Evolutionary conservation across 176 grass and related monocot genomes (phyloP), one percentile per base, ranked within the genome.

Genomic region (Luzula sylvatica): DNA sequence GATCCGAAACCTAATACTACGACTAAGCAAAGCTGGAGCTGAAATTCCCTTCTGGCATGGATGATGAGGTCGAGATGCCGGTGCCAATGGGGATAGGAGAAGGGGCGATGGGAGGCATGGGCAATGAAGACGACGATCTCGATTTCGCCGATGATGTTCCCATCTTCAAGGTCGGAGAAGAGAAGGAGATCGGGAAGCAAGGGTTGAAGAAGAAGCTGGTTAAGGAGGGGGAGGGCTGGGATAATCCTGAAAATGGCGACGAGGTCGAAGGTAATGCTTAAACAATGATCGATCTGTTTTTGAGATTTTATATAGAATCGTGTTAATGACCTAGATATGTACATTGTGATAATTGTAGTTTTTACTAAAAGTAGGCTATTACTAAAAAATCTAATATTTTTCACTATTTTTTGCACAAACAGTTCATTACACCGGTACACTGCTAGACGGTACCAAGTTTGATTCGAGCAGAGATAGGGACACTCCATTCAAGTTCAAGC

Each of bases 371-470:
- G 14, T 45, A 14, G 8, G 40, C 40, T 45, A 9, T 45, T 45
- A 44, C 32, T 69, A 24, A 69, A 50, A 35, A 30, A 20, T 28
- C 53, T 70, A 28, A 79, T 48, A 3, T 65, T 7, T 42, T 23
- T 0, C 28, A 70, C 42, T 7, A 48, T 61, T 73, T 39, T 60
- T 46, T 29, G 64, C 77, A 52, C n/a, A n/a, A n/a, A n/a, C 66
- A 95, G 90, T 95, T 53, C 90, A 95, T 71, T 95, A 95, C 70
- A 95, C 90, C 17, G 90, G 90, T 3, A 95, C 90, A 3, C 80
- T 95, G n/a, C 77, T 89, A 46, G 90, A 95, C 59, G 90, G 84
- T n/a, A 95, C 78, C 41, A 89, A 95, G 71, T 95, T 95, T 2
- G 90, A 95, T 50, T 95, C 90, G 3, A 95, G 90, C 66, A 80